Evolutionary conservation across 2,329 filamentous ascomycete species (phyloP).

Genomic region (Botrytis medusae): DNA sequence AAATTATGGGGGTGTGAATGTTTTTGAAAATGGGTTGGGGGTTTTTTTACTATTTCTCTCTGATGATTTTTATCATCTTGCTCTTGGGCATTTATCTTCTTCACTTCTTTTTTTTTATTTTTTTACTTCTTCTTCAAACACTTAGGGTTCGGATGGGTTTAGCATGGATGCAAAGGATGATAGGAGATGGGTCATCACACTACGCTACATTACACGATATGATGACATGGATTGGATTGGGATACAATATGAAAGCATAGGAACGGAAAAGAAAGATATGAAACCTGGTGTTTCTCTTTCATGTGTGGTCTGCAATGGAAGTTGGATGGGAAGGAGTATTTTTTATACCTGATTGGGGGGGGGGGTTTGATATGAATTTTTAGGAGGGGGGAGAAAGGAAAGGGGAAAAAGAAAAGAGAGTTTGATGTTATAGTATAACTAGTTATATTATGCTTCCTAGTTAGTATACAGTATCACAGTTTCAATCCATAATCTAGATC

Average conservation of each 20-base stretch:
- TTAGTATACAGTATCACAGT: too few species aligned
- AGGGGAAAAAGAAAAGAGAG: too few species aligned
- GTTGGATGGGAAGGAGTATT: background rate
- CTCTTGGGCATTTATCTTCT: background rate
- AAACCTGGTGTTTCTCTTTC: constrained; percentile 2
- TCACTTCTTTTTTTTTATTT: background rate
- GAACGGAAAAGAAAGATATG: background rate
- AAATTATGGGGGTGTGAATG: too few species aligned
- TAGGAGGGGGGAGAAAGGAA: too few species aligned
- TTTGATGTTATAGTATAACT: too few species aligned
- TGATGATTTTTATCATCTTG: background rate
- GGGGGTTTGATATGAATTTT: too few species aligned
- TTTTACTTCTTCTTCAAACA: background rate
- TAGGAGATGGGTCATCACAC: background rate
- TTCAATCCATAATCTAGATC: too few species aligned
- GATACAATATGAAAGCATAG: background rate
- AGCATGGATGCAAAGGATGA: background rate
- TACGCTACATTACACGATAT: background rate
- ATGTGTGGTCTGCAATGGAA: background rate
- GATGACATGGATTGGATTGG: background rate
- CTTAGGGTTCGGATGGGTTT: background rate
- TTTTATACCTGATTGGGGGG: background rate
- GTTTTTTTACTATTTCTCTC: background rate
- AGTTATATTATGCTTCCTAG: too few species aligned
- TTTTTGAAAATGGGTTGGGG: too few species aligned